phyloP scores from a whole-genome alignment of 768 basidiomycete species.

The Russula foetens region DNA sequence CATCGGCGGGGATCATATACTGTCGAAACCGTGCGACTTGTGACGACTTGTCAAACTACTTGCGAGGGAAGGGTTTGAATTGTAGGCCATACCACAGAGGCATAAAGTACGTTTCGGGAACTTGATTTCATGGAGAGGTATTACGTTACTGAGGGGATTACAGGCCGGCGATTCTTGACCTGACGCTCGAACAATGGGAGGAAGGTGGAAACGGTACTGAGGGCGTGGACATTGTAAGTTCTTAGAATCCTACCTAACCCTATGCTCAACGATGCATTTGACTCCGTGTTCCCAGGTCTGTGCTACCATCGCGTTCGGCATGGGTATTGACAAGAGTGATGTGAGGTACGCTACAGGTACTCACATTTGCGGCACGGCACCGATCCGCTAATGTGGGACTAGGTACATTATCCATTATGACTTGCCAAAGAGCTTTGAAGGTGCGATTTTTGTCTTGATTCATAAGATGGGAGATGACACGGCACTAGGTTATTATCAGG shows the following conservation, averaged over 20 bases:
- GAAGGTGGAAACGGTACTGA: slow-evolving; percentile 43
- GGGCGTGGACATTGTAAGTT: slow-evolving; percentile 55
- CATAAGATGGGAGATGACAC: not conserved
- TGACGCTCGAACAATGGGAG: slow-evolving; percentile 49
- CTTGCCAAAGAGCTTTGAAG: slow-evolving; percentile 78
- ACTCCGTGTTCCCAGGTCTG: slow-evolving; percentile 42
- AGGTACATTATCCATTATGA: slow-evolving; percentile 79
- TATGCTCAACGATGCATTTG: too few relatives aligned
- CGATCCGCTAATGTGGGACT: not conserved
- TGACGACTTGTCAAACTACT: slow-evolving; percentile 53
- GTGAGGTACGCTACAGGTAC: slow-evolving; percentile 40
- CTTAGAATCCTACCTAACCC: not conserved
- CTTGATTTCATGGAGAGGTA: not conserved
- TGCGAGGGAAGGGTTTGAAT: slow-evolving; percentile 59
- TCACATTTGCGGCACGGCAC: not conserved
- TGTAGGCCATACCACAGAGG: slow-evolving; percentile 73
- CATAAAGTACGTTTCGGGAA: slow-evolving; percentile 36
- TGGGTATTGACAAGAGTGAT: slow-evolving; percentile 80
- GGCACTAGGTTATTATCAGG: slow-evolving; percentile 76
- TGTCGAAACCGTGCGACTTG: slow-evolving; percentile 63
- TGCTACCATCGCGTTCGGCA: slow-evolving; percentile 78
- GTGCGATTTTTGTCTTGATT: slow-evolving; percentile 28
- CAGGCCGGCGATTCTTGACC: slow-evolving; percentile 44
- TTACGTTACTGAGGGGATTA: not conserved
- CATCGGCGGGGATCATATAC: slow-evolving; percentile 71